Base-by-base conservation (phyloP, 192 early-diverging fungal species). In the Podila verticillata region DNA sequence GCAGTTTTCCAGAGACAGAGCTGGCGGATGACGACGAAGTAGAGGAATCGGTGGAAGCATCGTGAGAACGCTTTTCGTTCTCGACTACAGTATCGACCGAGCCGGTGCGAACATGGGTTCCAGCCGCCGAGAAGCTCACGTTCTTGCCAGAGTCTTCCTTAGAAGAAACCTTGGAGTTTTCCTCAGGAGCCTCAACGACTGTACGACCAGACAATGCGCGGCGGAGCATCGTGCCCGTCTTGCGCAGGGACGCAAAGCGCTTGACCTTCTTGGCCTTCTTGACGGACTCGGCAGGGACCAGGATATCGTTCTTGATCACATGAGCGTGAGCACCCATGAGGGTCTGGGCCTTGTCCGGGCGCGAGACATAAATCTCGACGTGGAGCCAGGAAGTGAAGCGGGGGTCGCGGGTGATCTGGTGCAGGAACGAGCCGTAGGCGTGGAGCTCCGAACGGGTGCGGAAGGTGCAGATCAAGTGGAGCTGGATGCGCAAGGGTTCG, bases 391-490 rank as follows among this genome's bases (percentile, higher is more conserved):
- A 36, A 1, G 75, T 80, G 65, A 80, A 80, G 2, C 77, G 77
- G 1, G 77, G 65, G 28, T 80, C 77, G 61, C 77, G 77, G 0
- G 77, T 80, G 61, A 80, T 68, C 70, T 80, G 77, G 48, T 80
- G 77, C 15, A 80, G 58, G 70, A 80, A 80, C 4, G 77, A 80
- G 28, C 77, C 77, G 51, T 80, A 80, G 32, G 77, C 77, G 44
- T 80, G 77, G 35, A 80, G 66, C 31, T 80, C 77, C 13, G 65
- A 68, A 5, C 77, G 65, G 19, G 77, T 80, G 12, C 77, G 69
- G 77, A 80, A 80, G 2, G 77, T 80, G 56, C 77, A 80, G 48
- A 80, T 80, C 59, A 80, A 39, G 39, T 80, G 63, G 47, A 80
- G 49, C 8, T 68, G 70, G 13, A 80, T 72, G 9, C 77, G 69